Conservation (phyloP, 1,284 basidiomycete genomes). For the Volvariella surrecta region DNA sequence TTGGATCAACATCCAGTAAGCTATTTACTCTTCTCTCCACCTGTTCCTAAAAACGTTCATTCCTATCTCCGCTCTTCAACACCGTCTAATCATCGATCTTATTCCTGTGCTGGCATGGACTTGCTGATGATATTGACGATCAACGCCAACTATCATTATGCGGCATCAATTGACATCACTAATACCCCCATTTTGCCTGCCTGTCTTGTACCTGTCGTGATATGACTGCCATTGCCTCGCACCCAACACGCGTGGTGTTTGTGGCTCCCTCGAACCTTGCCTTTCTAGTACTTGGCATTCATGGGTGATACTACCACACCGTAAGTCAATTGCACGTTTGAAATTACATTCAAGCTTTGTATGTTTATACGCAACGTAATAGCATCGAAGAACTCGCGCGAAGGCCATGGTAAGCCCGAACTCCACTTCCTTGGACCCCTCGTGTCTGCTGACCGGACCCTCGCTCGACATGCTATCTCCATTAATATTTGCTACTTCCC, state of each 20-base stretch:
- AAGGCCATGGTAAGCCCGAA: slow-evolving; percentile 40
- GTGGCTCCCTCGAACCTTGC: slow-evolving; percentile 17
- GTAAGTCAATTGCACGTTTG: slow-evolving; percentile 17
- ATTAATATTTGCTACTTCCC: slow-evolving; percentile 12
- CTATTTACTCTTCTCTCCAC: slow-evolving; percentile 3
- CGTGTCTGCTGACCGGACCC: too few relatives aligned
- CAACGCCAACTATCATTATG: too few relatives aligned
- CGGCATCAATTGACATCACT: too few relatives aligned
- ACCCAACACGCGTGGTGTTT: background rate
- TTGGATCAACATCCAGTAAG: slow-evolving; percentile 62
- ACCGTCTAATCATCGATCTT: too few relatives aligned
- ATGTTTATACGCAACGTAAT: slow-evolving; percentile 7
- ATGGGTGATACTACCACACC: slow-evolving; percentile 22
- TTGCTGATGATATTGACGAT: too few relatives aligned
- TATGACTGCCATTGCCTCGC: background rate
- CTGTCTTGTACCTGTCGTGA: slow-evolving; percentile 25
- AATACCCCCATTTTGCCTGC: slow-evolving; percentile 3
- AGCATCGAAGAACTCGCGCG: slow-evolving; percentile 26
- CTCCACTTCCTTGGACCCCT: too few relatives aligned
- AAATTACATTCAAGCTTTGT: background rate
- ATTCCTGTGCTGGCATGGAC: too few relatives aligned
- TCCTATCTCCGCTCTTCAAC: background rate
- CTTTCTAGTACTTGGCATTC: slow-evolving; percentile 39
- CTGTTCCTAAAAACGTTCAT: background rate
- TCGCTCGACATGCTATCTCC: too few relatives aligned